These are phyloP conservation scores for Scytalidium sp. DNA, from an alignment of 2,329 filamentous ascomycete species.

Conservation along the genomic window DNA sequence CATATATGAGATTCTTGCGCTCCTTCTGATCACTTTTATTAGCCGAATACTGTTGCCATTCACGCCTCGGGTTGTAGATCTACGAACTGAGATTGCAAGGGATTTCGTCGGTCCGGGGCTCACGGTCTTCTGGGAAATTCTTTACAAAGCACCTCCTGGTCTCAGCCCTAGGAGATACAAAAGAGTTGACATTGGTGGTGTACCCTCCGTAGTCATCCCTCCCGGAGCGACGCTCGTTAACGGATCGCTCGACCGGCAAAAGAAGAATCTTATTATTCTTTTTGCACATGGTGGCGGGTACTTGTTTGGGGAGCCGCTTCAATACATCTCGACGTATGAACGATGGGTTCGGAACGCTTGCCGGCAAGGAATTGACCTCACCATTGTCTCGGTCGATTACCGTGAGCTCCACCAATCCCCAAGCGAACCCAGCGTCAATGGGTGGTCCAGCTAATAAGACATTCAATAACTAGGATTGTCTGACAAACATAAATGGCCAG, in stretches of 20 bases:
- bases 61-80: neutral
- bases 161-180: neutral
- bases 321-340: slow-evolving; percentile 1
- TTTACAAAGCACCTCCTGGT: neutral
- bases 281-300: slow-evolving; percentile 4
- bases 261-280: neutral
- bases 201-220: neutral
- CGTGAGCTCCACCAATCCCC: neutral
- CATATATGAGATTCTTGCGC: slow-evolving; percentile 1
- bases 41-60: neutral
- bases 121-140: slow-evolving; percentile 1
- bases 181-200: neutral
- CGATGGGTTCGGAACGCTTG: neutral
- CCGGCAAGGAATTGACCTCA: slow-evolving; percentile 1
- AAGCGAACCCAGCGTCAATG: no score
- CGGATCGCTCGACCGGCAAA: neutral
- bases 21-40: neutral
- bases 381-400: slow-evolving; percentile 1
- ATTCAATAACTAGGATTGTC: neutral
- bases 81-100: slow-evolving; percentile 1
- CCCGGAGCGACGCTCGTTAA: neutral
- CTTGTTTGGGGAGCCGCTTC: slow-evolving; percentile 1
- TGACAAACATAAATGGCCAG: neutral
- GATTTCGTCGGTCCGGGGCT: neutral
- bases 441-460: no score